Percentiles rank a stretch among this genome's conserved stretches.
These are phyloP conservation scores for Solanum raphanifolium DNA, from an alignment of 257 asterid genomes.

Conservation along the genomic window DNA sequence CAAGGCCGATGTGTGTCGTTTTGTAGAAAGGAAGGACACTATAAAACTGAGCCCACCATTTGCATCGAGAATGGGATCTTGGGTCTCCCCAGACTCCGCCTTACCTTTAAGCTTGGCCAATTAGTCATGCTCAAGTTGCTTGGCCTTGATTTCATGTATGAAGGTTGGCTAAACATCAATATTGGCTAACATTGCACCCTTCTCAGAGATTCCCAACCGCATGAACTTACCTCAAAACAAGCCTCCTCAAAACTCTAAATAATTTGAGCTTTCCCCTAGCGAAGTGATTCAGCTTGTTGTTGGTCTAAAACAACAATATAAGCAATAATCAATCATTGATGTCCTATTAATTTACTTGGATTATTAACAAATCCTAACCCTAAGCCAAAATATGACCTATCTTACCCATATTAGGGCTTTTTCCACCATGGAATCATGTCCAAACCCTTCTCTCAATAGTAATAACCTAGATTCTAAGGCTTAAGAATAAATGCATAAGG, in stretches of 20 bases:
- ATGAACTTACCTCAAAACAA: background rate
- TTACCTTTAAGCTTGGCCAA: no score
- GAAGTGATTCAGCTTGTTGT: background rate
- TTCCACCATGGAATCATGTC: background rate
- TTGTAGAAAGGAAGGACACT: no score
- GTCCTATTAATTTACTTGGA: background rate
- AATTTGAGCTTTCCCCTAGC: background rate
- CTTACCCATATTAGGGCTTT: background rate
- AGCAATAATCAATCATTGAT: background rate
- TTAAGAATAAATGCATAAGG: background rate
- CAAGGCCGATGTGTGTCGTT: no score
- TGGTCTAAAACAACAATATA: background rate
- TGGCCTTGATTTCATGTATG: no score
- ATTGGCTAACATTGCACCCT: no score
- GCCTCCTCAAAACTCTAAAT: background rate
- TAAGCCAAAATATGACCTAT: background rate
- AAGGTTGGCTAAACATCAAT: no score
- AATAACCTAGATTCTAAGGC: background rate
- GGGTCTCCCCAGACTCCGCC: no score
- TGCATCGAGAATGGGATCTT: no score
- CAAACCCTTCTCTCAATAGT: background rate
- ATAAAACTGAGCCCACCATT: no score
- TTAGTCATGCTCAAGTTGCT: no score
- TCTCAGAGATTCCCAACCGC: no score
- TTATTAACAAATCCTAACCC: background rate